Conservation (phyloP, 2,329 filamentous ascomycete genomes). For the Hypocreales sp. region DNA sequence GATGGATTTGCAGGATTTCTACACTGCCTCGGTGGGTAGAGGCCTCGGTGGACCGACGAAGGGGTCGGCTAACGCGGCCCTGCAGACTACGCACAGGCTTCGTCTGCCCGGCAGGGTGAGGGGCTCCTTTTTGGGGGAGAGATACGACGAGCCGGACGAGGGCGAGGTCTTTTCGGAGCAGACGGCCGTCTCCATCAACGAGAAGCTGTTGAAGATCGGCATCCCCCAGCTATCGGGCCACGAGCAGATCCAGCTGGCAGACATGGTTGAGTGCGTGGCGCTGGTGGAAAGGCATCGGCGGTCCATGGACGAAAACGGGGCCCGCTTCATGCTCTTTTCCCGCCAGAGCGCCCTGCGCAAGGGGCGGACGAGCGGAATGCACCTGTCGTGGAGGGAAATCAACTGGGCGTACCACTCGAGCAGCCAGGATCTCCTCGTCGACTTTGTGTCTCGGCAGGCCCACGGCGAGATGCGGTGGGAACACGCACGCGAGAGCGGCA, state of each 20-base stretch:
- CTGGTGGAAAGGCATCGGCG: slow-evolving; percentile 74
- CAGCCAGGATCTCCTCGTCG: slow-evolving; percentile 78
- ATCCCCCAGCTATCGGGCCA: slow-evolving; percentile 68
- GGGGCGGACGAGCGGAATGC: slow-evolving; percentile 45
- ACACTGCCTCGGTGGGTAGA: slow-evolving; percentile 2
- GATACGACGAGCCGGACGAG: slow-evolving; percentile 36
- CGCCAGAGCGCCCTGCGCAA: slow-evolving; percentile 62
- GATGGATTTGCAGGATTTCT: slow-evolving; percentile 6
- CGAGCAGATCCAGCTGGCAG: slow-evolving; percentile 72
- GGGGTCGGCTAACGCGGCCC: neutral
- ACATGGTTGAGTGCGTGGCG: slow-evolving; percentile 72
- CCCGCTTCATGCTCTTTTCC: slow-evolving; percentile 78
- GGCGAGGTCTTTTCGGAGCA: slow-evolving; percentile 56
- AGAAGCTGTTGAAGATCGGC: slow-evolving; percentile 59
- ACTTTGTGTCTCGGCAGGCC: slow-evolving; percentile 68
- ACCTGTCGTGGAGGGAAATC: slow-evolving; percentile 65
- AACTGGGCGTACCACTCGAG: slow-evolving; percentile 73
- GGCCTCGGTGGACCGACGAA: no score
- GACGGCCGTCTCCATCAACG: slow-evolving; percentile 54
- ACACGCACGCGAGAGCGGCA: slow-evolving; percentile 68
- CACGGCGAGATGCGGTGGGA: slow-evolving; percentile 72
- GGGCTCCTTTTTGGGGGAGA: slow-evolving; percentile 23
- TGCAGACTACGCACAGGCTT: neutral
- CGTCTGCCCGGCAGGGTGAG: no score
- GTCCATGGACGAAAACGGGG: slow-evolving; percentile 81